A percentile compares a stretch with the other conserved stretches of the same genome.
phyloP scores from a whole-genome alignment of 1,284 basidiomycete species.

The Rhodotorula sp. region DNA sequence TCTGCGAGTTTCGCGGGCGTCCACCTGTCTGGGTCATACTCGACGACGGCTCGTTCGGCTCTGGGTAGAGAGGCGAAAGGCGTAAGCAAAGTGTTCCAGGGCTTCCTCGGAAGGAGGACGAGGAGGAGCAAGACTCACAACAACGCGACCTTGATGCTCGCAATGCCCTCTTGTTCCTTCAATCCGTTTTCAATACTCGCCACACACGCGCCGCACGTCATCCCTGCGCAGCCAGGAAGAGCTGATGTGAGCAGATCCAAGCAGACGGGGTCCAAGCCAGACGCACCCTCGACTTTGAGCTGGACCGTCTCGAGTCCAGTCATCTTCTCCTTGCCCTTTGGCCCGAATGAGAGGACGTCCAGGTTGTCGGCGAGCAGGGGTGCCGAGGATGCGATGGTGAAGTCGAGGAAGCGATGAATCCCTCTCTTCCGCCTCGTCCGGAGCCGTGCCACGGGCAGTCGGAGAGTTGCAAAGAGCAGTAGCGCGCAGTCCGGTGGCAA shows the following conservation, averaged over 20 bases:
- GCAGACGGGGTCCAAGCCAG: not conserved
- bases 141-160: slow-evolving; percentile 85
- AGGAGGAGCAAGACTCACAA: slow-evolving; percentile 51
- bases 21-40: slow-evolving; percentile 82
- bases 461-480: no score
- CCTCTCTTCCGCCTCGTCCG: no score
- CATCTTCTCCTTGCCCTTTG: not conserved
- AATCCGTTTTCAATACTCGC: slow-evolving; percentile 88
- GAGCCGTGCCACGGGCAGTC: no score
- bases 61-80: slow-evolving; percentile 12
- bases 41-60: slow-evolving; percentile 85
- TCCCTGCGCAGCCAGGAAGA: slow-evolving; percentile 8
- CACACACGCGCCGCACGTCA: slow-evolving; percentile 54
- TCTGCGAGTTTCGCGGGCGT: slow-evolving; percentile 71
- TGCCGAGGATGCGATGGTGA: not conserved
- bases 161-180: slow-evolving; percentile 77
- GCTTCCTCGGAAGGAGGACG: no score
- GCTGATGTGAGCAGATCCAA: slow-evolving; percentile 3
- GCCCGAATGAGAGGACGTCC: slow-evolving; percentile 4
- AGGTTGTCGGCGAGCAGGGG: slow-evolving; percentile 5
- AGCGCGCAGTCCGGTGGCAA: no score
- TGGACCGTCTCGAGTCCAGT: not conserved
- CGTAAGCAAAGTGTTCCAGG: no score
- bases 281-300: slow-evolving; percentile 37
- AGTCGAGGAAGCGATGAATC: no score